Percentiles rank a stretch among this genome's conserved stretches.
phyloP scores from a whole-genome alignment of 176 grass and related monocot species.

The Cymbopogon citratus region DNA sequence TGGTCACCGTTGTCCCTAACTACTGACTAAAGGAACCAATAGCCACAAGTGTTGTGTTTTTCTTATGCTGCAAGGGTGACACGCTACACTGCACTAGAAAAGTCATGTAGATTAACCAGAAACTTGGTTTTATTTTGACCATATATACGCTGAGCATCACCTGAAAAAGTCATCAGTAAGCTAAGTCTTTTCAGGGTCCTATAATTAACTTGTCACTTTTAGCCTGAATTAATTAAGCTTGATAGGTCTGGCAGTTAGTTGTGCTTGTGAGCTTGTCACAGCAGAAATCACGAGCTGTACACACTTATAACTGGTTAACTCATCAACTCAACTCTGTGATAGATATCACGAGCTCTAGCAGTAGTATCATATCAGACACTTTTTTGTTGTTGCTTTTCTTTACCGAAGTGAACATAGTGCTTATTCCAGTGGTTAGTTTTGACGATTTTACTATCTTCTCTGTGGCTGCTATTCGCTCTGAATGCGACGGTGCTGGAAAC shows the following conservation, averaged over 20 bases:
- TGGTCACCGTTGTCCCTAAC: neutral
- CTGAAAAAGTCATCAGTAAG: neutral
- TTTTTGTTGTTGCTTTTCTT: neutral
- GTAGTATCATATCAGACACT: neutral
- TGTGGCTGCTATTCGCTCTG: constrained; percentile 4
- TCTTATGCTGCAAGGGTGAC: neutral
- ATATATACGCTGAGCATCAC: neutral
- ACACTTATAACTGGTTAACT: neutral
- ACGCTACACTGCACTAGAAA: neutral
- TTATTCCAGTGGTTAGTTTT: constrained; percentile 2
- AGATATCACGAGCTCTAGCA: neutral
- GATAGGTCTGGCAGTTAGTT: neutral
- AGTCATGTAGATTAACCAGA: neutral
- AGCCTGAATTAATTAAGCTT: neutral
- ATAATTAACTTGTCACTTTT: neutral
- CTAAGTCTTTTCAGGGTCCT: no score
- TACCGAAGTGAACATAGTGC: neutral
- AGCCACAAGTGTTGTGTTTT: neutral
- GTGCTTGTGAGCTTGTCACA: no score
- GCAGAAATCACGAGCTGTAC: neutral
- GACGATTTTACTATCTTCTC: constrained; percentile 16
- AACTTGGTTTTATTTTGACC: neutral
- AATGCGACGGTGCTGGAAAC: neutral
- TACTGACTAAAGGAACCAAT: neutral
- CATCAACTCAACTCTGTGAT: neutral